These are phyloP conservation scores for Populus pruinosa DNA, from an alignment of 345 rosid species.

Conservation along the genomic window DNA sequence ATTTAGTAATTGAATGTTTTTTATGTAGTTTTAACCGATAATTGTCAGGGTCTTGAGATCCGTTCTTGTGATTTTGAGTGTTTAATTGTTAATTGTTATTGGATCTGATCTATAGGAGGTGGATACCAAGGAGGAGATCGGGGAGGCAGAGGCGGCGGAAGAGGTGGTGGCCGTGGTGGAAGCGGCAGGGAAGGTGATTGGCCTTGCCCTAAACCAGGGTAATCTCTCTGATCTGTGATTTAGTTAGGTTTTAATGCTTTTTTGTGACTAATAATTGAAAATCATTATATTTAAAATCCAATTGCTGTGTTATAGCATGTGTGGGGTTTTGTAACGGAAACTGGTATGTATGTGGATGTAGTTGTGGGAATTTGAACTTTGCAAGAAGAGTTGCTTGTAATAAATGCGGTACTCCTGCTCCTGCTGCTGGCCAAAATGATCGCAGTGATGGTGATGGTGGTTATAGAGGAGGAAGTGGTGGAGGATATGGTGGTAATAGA, in stretches of 20 bases:
- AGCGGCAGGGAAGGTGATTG: constrained; percentile 95
- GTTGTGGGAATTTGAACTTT: constrained; percentile 96
- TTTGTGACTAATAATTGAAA: neutral
- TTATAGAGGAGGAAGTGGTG: constrained; percentile 51
- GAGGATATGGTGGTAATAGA: constrained; percentile 45
- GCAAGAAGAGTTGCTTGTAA: constrained; percentile 94
- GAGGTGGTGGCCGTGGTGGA: constrained; percentile 54
- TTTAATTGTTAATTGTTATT: neutral
- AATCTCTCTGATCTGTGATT: neutral
- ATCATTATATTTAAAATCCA: neutral
- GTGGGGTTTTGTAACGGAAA: constrained; percentile 22
- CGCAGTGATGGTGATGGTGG: constrained; percentile 39
- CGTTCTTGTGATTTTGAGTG: neutral
- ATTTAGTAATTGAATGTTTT: neutral
- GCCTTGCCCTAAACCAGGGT: constrained; percentile 93
- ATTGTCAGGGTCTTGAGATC: neutral
- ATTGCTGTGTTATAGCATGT: neutral
- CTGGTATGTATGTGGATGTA: constrained; percentile 43
- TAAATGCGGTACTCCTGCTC: constrained; percentile 83
- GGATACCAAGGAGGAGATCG: constrained; percentile 41
- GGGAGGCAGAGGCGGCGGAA: constrained; percentile 65
- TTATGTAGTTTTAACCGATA: constrained; percentile 18
- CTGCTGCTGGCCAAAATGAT: constrained; percentile 45
- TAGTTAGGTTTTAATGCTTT: neutral
- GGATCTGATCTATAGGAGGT: constrained; percentile 27